Base-by-base conservation (phyloP, 2,329 filamentous ascomycete genomes). In the Neophaeococcomyces aloes region DNA sequence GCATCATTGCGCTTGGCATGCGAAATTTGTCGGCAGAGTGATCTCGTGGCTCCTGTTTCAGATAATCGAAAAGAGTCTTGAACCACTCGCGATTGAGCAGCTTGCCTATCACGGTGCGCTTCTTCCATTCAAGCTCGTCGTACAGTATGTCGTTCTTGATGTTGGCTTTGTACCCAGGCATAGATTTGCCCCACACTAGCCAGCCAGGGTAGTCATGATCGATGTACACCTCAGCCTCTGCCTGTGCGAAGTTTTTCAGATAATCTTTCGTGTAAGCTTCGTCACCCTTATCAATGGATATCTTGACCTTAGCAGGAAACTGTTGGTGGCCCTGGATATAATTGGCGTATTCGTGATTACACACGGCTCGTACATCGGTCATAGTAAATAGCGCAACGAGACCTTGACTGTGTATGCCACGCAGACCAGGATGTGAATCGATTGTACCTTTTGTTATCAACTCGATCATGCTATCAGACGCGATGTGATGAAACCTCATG, bases 21-120 rank as follows among this genome's bases (percentile, higher is more conserved):
- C 88, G 78, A 68, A 98, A 96, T 42, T 89, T 77, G 60, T 98
- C 89, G 1, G 83, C 74, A 3, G 74, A 75, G 0, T 78, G 65
- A 59, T 96, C 89, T 34, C 89, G 79, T 2, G 91, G 89, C 61
- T 96, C 89, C 63, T 96, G 91, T 66, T 95, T 96, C 67, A 96
- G 75, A 59, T 89, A 96, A 18, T 81, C 83, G 57, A 98, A 98
- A 63, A 82, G 89, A 39, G 81, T 82, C 33, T 76, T 76, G 53
- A 95, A 80, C 93, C 91, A 98, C 21, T 86, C 76, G 38, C 79
- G 79, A 47, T 84, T 86, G 49, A 98, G 70, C 32, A 87, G 70
- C 44, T 74, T 74, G 37, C 88, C 91, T 57, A 98, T 91, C 57
- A 85, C 83, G 43, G 75, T 74, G 31, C 89, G 80, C 5, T 83